Evolutionary conservation across 2,329 filamentous ascomycete genomes (phyloP), one percentile per base, ranked within the genome.

Genomic region (Botryotinia narcissicola): DNA sequence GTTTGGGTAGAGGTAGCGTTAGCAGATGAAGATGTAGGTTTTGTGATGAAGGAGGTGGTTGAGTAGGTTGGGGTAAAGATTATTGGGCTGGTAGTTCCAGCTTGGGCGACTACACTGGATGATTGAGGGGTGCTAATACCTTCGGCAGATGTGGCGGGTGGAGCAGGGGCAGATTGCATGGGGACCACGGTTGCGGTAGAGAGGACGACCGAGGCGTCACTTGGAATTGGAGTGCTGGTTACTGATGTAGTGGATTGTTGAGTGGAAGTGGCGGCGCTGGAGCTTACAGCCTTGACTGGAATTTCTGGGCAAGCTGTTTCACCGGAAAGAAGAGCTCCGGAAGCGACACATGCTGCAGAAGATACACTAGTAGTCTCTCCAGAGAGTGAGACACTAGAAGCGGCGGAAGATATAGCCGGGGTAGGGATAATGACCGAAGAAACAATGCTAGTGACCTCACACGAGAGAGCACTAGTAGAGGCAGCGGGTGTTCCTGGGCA

Each of bases 1-100:
- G n/a, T 72, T 57, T 37, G 60, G n/a, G 46, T 37, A 32, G 60
- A n/a, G 6, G 29, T 64, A 32, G 57, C 51, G 35, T 46, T 71
- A 32, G 32, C 22, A 40, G 29, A n/a, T 29, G 69, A 25, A 25
- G 69, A 71, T n/a, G 59, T 42, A 7, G 69, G 57, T 10, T 40
- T 54, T 46, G 69, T 71, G 59, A 71, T 12, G 42, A 71, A 71
- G 6, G 69, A 71, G 35, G 59, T 64, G 0, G 69, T 51, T n/a
- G 46, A n/a, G 37, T 48, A 66, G 60, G 20, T 59, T 48, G 62
- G 44, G 16, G 46, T 29, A 25, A 64, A 48, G 25, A 22, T 72
- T 22, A 35, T n/a, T 29, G 44, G 42, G 18, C 14, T 32, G 59
- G 42, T 54, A 1, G 59, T 51, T 32, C 22, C 44, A 12, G 63